These are phyloP conservation scores for Serendipita indica DNA, from an alignment of 768 basidiomycete species.

Conservation along the genomic window DNA sequence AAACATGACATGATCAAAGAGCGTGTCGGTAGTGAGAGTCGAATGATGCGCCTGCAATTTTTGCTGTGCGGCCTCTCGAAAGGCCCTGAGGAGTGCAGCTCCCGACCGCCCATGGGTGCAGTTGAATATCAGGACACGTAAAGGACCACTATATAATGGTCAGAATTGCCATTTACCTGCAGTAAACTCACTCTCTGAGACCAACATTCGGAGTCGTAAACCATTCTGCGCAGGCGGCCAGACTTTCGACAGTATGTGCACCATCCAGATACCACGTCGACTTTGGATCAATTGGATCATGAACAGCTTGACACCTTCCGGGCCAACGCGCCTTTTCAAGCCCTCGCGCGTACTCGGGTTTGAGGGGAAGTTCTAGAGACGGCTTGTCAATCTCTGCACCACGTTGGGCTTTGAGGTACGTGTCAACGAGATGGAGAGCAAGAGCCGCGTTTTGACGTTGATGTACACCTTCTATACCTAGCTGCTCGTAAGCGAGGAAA, in stretches of 20 bases:
- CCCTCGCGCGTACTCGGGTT: slow-evolving; percentile 47
- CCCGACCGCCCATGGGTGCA: slow-evolving; percentile 87
- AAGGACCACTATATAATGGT: slow-evolving; percentile 20
- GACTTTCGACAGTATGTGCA: slow-evolving; percentile 85
- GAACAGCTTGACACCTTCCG: slow-evolving; percentile 79
- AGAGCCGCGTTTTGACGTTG: slow-evolving; percentile 80
- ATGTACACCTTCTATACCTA: slow-evolving; percentile 75
- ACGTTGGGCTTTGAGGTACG: slow-evolving; percentile 35
- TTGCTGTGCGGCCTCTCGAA: slow-evolving; percentile 20
- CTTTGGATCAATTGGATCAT: slow-evolving; percentile 36
- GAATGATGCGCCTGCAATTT: slow-evolving; percentile 21
- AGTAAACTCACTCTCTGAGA: slow-evolving; percentile 20
- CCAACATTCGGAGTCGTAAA: slow-evolving; percentile 50
- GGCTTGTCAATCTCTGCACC: slow-evolving; percentile 11
- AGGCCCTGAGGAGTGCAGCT: slow-evolving; percentile 43
- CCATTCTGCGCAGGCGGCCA: slow-evolving; percentile 80
- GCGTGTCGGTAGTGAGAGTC: slow-evolving; percentile 22
- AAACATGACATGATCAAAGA: slow-evolving; percentile 83
- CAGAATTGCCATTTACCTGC: neutral
- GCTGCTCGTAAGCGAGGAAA: neutral
- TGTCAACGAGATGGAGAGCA: slow-evolving; percentile 55
- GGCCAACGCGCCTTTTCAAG: slow-evolving; percentile 72
- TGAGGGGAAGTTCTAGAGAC: slow-evolving; percentile 17
- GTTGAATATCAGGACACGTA: slow-evolving; percentile 77
- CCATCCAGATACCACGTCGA: slow-evolving; percentile 89